Evolutionary conservation across 164 flowering plant species (phyloP), one percentile per base, ranked within the genome.

Genomic region (Aristolochia californica): DNA sequence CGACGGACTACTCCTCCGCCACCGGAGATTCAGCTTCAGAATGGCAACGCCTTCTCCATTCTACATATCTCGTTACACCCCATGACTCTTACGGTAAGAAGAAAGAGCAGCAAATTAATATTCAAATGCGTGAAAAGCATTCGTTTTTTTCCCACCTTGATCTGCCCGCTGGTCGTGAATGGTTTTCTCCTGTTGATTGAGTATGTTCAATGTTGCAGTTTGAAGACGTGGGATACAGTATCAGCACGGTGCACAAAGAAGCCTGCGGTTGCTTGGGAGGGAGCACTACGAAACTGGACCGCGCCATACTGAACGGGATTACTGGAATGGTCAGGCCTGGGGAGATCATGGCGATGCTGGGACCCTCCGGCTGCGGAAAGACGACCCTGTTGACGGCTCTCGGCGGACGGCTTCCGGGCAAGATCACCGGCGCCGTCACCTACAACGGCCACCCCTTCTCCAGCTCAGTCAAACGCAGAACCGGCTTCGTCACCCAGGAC

Each of bases 301-400:
- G 78, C 7, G 60, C 52, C 13, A 50, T 88, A 2, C 80, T 91
- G 55, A 82, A 74, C 48, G 88, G 87, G 9, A 79, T 85, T 10
- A 80, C 72, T 0, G 97, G 98, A 2, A 45, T 79, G 0, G 95
- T 78, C 21, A 66, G 70, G 13, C 97, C 98, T 0, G 97, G 96
- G 0, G 97, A 91, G 72, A 64, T 88, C 20, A 75, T 91, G 9
- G 97, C 98, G 27, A 82, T 91, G 95, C 75, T 91, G 0, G 98
- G 98, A 16, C 96, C 98, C 0, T 91, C 97, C 0, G 98, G 97
- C 2, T 83, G 95, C 47, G 98, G 97, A 27, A 91, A 91, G 55
- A 91, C 98, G 43, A 91, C 98, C 0, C 84, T 91, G 23, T 70
- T 91, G 1, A 82, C 95, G 0, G 93, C 89, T 13, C 76, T 91